These are phyloP conservation scores for Ceratocystis ficicola DNA, from an alignment of 2,329 filamentous ascomycete genomes.

Conservation along the genomic window DNA sequence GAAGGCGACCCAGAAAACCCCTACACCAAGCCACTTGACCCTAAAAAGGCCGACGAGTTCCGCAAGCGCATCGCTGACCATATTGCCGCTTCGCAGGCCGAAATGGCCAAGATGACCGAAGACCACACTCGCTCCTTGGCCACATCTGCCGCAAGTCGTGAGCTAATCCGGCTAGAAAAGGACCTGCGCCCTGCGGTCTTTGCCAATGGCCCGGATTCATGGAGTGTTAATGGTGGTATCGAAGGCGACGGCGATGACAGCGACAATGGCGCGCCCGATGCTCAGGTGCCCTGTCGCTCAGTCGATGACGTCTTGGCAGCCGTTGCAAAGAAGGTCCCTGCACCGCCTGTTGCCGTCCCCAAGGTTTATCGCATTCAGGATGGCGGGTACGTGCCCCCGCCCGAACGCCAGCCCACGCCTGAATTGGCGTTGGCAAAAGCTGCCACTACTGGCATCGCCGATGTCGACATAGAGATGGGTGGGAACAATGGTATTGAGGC, in stretches of 20 bases:
- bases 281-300: constrained; percentile 37
- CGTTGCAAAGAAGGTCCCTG: constrained; percentile 59
- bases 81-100: constrained; percentile 59
- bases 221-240: constrained; percentile 49
- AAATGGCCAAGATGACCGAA: constrained; percentile 74
- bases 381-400: constrained; percentile 57
- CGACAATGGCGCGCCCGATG: constrained; percentile 28
- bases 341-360: constrained; percentile 51
- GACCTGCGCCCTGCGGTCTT: constrained; percentile 57
- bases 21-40: constrained; percentile 53
- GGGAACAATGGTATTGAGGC: constrained; percentile 43
- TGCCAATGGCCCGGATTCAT: constrained; percentile 46
- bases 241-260: constrained; percentile 41
- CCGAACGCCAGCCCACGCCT: constrained; percentile 35
- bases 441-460: constrained; percentile 31
- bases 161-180: constrained; percentile 62
- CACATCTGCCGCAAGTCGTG: constrained; percentile 57
- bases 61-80: constrained; percentile 63
- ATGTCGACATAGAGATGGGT: constrained; percentile 53
- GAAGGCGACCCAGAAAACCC: constrained; percentile 42
- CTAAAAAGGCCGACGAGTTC: constrained; percentile 73
- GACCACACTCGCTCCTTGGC: constrained; percentile 65
- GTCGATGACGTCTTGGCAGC: constrained; percentile 63
- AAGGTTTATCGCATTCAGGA: constrained; percentile 61
- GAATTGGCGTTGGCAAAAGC: constrained; percentile 41